Percentiles rank a stretch among this genome's conserved stretches.
phyloP scores from a whole-genome alignment of 495 filamentous ascomycete genomes.

The Thermothielavioides terrestris region DNA sequence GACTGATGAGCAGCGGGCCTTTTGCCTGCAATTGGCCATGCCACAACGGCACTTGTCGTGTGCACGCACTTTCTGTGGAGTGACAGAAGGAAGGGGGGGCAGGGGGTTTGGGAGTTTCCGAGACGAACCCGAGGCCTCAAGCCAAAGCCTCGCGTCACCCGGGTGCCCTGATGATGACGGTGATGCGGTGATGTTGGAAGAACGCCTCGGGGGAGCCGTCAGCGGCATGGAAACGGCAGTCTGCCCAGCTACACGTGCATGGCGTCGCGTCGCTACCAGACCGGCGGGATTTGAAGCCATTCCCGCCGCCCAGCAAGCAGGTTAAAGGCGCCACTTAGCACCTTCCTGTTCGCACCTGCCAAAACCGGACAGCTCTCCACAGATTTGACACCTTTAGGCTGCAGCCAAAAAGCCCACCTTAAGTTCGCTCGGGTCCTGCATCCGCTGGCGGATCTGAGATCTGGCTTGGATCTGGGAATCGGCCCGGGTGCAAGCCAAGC shows the following conservation, averaged over 20 bases:
- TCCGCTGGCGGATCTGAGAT: constrained; percentile 2
- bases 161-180: no score
- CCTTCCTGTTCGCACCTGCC: constrained; percentile 11
- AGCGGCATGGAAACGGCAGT: no score
- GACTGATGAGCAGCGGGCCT: no score
- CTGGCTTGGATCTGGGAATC: neutral
- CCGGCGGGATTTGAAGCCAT: constrained; percentile 13
- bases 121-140: no score
- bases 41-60: no score
- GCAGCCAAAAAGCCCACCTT: constrained; percentile 4
- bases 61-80: no score
- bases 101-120: no score
- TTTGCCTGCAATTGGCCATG: no score
- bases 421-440: constrained; percentile 7
- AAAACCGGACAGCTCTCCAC: constrained; percentile 15
- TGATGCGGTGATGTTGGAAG: no score
- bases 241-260: neutral
- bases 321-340: constrained; percentile 7
- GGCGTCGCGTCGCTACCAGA: constrained; percentile 9
- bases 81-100: no score
- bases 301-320: neutral
- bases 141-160: no score
- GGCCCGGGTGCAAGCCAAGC: neutral
- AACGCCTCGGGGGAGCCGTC: no score
- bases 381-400: constrained; percentile 8